These are phyloP conservation scores for Populus deltoides DNA, from an alignment of 345 rosid species.

Conservation along the genomic window DNA sequence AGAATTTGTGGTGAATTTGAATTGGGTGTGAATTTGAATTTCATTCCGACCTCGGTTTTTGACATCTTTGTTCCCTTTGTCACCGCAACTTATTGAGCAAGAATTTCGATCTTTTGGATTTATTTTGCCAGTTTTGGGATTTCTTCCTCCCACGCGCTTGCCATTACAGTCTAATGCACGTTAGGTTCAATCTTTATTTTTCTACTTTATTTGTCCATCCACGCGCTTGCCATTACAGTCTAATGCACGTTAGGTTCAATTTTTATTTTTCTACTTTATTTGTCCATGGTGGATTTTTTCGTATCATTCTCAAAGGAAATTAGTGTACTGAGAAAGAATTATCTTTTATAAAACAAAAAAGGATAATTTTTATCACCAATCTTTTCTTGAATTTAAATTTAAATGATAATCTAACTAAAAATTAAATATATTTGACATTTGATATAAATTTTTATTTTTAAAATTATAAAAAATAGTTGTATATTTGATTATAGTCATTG, in stretches of 20 bases:
- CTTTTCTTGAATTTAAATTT: too few species aligned
- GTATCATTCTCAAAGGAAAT: too few species aligned
- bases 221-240: not conserved
- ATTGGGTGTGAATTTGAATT: constrained; percentile 50
- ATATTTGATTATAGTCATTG: too few species aligned
- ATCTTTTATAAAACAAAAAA: too few species aligned
- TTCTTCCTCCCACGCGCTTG: constrained; percentile 1
- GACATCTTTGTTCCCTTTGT: constrained; percentile 7
- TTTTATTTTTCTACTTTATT: not conserved
- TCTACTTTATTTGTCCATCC: not conserved
- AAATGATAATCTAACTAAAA: too few species aligned
- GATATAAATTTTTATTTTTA: too few species aligned
- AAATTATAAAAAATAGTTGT: too few species aligned
- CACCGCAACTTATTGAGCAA: constrained; percentile 36
- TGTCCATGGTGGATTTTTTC: not conserved
- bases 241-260: not conserved
- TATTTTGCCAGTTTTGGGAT: not conserved
- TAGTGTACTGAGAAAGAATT: too few species aligned
- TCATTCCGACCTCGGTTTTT: constrained; percentile 79
- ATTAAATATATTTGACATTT: too few species aligned
- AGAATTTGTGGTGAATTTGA: constrained; percentile 26
- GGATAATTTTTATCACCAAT: too few species aligned
- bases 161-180: not conserved
- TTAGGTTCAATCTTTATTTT: not conserved
- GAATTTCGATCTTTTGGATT: not conserved